Evolutionary conservation across 2,329 filamentous ascomycete genomes (phyloP), one percentile per base, ranked within the genome.

Genomic region (Paraconiothyrium sp.): DNA sequence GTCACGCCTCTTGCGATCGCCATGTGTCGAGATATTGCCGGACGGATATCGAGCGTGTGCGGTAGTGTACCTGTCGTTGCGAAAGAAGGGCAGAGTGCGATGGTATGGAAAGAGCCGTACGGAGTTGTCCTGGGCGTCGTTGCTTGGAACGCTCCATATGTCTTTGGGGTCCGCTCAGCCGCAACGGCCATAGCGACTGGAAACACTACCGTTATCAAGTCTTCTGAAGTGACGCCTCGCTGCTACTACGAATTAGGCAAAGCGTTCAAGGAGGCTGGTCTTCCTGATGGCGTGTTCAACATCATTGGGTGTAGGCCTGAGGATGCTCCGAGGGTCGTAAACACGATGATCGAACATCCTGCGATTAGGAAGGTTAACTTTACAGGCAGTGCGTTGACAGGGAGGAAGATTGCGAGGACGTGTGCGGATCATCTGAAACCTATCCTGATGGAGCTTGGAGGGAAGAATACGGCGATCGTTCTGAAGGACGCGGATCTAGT

Each of bases 401-500:
- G 66, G 5, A 46, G 62, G 5, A 64, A 60, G 35, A 61, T 68
- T 3, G 62, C 60, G 1, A 37, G 56, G 7, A 49, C 43, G 9
- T 63, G 58, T 41, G 66, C 58, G 13, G 51, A 64, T 24, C 63
- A 67, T 50, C 37, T 70, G 87, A 79, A 79, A 84, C 81, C 52
- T 5, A 14, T 60, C 16, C 34, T 67, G 16, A 92, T 95, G 90
- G 92, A 96, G 80, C 84, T 95, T 0, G 92, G 92, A 54, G 92
- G 92, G 54, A 95, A 95, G 82, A 92, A 88, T 67, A 91, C 91
- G 1, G 82, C 92, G n/a, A 83, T 96, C 56, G 83, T 96, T 43
- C 85, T 95, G 1, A 90, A 91, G 1, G 92, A 94, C 72, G 90
- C 90, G 16, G 86, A 92, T 55, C 78, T 93, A 11, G 88, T 91